phyloP scores from a whole-genome alignment of 208 protist species.

The Leishmania amazonensis region DNA sequence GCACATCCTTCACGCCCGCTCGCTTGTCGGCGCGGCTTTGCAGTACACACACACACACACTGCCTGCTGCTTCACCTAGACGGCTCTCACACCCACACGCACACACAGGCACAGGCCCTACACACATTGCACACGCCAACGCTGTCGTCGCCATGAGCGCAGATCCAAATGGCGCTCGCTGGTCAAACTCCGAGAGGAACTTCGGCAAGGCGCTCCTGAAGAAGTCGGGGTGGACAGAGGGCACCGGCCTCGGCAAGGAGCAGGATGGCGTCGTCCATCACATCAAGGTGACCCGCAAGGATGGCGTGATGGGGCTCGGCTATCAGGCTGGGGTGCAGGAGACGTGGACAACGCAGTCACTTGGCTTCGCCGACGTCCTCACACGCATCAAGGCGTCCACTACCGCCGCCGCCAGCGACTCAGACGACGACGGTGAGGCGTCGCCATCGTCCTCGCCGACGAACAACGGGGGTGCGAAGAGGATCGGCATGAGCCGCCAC shows the following conservation, averaged over 20 bases:
- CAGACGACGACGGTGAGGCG: slow-evolving; percentile 25
- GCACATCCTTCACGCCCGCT: neutral
- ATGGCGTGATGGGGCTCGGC: slow-evolving; percentile 87
- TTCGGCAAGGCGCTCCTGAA: slow-evolving; percentile 88
- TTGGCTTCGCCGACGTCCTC: slow-evolving; percentile 88
- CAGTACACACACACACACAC: neutral
- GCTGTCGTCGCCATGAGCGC: slow-evolving; percentile 44
- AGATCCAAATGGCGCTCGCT: slow-evolving; percentile 87
- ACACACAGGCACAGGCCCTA: neutral
- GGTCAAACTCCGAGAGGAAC: slow-evolving; percentile 79
- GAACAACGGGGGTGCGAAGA: slow-evolving; percentile 11
- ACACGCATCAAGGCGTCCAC: slow-evolving; percentile 60
- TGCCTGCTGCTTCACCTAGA: neutral
- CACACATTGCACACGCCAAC: neutral
- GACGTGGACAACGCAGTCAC: slow-evolving; percentile 86
- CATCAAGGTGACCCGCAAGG: slow-evolving; percentile 90
- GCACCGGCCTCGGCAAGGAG: slow-evolving; percentile 84
- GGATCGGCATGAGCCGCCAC: slow-evolving; percentile 55
- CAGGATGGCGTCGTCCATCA: slow-evolving; percentile 82
- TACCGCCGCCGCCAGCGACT: slow-evolving; percentile 27
- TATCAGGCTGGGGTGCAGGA: slow-evolving; percentile 83
- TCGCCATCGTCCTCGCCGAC: slow-evolving; percentile 24
- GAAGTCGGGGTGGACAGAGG: slow-evolving; percentile 92
- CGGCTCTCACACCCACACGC: neutral
- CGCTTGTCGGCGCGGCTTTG: neutral